Evolutionary conservation across 768 basidiomycete species (phyloP).

Genomic region (Termitomyces bulborhizus): DNA sequence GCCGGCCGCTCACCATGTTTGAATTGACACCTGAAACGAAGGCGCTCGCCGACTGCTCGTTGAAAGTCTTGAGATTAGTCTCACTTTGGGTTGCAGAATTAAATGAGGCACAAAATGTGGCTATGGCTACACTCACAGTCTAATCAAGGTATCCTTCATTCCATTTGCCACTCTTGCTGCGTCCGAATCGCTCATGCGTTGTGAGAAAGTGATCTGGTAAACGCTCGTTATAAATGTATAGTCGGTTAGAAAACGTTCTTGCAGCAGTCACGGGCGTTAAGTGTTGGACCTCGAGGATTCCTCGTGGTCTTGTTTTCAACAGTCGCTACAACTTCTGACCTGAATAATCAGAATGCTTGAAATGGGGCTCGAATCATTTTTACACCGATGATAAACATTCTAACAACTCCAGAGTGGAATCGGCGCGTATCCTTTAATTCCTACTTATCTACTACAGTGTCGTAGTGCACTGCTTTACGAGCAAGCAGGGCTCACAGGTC

Average conservation of each 20-base stretch:
- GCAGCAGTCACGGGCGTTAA: not conserved
- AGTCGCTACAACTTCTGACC: not conserved
- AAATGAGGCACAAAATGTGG: not conserved
- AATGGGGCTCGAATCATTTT: not conserved
- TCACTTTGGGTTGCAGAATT: slow-evolving; percentile 18
- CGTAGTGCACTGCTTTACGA: not conserved
- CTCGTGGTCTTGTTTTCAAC: slow-evolving; percentile 9
- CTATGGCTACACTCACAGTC: slow-evolving; percentile 13
- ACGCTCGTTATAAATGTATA: not conserved
- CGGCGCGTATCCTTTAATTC: not conserved
- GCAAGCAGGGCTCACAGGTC: slow-evolving; percentile 10
- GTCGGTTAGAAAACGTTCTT: not conserved
- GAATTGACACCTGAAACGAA: slow-evolving; percentile 21
- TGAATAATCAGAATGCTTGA: not conserved
- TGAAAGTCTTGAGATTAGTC: slow-evolving; percentile 21
- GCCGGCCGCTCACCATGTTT: slow-evolving; percentile 18
- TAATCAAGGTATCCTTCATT: slow-evolving; percentile 13
- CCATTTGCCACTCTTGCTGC: not conserved
- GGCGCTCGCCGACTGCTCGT: slow-evolving; percentile 20
- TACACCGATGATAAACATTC: not conserved
- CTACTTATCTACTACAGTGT: not conserved
- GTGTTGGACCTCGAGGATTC: slow-evolving; percentile 11
- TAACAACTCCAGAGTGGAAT: not conserved
- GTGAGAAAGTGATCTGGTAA: not conserved
- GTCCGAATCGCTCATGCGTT: not conserved